A percentile compares a stretch with the other conserved stretches of the same genome.
Conservation (phyloP, 768 basidiomycete genomes). For the Udeniomyces megalosporus region DNA sequence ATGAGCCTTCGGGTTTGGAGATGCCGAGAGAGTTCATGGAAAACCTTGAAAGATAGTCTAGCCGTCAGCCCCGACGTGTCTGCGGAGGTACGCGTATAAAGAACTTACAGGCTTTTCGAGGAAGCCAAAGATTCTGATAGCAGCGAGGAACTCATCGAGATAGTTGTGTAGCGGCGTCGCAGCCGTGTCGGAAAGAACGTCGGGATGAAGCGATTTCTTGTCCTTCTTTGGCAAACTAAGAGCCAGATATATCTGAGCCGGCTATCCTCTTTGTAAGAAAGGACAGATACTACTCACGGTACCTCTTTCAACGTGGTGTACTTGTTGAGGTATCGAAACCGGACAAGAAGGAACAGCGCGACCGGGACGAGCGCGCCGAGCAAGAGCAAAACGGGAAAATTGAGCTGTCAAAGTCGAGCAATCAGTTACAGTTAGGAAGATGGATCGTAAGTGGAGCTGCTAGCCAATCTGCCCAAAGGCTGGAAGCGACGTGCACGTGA, state of each 20-base stretch:
- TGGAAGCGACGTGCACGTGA: not conserved
- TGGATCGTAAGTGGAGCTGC: constrained; percentile 10
- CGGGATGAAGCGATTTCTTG: constrained; percentile 75
- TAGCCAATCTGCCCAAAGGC: constrained; percentile 2
- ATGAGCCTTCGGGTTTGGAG: constrained; percentile 87
- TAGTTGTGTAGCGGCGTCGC: constrained; percentile 77
- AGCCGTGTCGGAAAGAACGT: constrained; percentile 61
- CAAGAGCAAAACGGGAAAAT: constrained; percentile 77
- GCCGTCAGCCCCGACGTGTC: not conserved
- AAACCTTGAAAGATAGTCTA: constrained; percentile 26
- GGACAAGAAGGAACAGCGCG: constrained; percentile 66
- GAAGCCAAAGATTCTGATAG: constrained; percentile 93
- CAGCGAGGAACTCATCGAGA: constrained; percentile 89
- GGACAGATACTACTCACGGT: constrained; percentile 21
- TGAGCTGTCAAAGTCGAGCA: no score
- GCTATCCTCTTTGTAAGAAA: not conserved
- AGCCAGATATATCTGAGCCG: no score
- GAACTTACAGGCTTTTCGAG: constrained; percentile 77
- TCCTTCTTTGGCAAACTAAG: constrained; percentile 52
- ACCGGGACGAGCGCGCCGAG: constrained; percentile 52
- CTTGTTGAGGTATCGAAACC: constrained; percentile 35
- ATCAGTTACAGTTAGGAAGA: no score
- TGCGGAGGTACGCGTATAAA: no score
- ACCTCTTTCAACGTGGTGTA: constrained; percentile 32
- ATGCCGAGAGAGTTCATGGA: constrained; percentile 92